Evolutionary conservation across 176 grass and related monocot species (phyloP), one percentile per base, ranked within the genome.

Genomic region (Luzula sylvatica): DNA sequence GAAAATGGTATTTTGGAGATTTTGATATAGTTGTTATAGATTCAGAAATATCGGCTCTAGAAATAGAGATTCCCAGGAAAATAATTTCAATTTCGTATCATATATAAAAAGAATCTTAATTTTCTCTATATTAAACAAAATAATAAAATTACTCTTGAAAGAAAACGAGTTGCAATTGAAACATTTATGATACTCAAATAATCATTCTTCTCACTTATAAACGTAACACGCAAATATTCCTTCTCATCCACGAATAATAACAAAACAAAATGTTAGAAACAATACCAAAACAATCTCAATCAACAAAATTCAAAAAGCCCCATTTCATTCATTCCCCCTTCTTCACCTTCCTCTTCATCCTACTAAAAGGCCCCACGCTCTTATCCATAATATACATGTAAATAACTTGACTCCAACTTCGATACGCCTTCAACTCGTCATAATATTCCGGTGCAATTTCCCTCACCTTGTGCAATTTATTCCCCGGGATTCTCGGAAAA

Each of bases 381-480:
- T 45, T 56, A 67, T 98, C 93, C 82, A 83, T 87, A 55, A 82
- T 66, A 70, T 98, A 98, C 86, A 98, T 98, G 67, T 83, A 98
- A 18, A 98, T 92, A 40, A 98, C 93, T 55, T 98, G 86, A 71
- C 86, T 92, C 93, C 93, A 98, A 0, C 85, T 90, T 20, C 49
- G 79, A 59, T 98, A 83, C 0, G 78, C 76, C 4, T 64, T 92
- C 16, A 98, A 35, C 53, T 23, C 62, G 13, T 83, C 4, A 21
- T 98, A 92, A 58, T 87, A 87, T 69, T 98, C 93, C 0, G 86
- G 81, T 28, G 86, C 93, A 2, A 98, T 98, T 35, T 80, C 78
- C 69, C 59, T 90, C 57, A 98, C 78, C 78, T 69, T 98, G 65
- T 92, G 68, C 27, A 98, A 79, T 61, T 28, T 77, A 29, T 35